phyloP scores from a whole-genome alignment of 495 filamentous ascomycete species.

The Durotheca rogersii region DNA sequence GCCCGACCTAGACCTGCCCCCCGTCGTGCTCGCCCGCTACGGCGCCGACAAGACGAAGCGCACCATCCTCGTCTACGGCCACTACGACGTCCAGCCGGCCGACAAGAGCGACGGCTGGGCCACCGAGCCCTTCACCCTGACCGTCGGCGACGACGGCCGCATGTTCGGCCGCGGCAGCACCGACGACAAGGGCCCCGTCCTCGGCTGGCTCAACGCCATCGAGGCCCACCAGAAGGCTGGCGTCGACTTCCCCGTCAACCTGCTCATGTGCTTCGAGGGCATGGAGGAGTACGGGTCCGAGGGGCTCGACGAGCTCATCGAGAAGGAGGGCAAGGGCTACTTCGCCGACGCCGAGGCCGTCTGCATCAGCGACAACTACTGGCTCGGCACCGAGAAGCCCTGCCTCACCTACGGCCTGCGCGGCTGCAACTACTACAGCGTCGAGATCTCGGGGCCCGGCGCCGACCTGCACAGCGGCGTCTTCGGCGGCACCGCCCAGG shows the following conservation, averaged over 20 bases:
- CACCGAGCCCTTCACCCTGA: slow-evolving; percentile 89
- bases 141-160: slow-evolving; percentile 81
- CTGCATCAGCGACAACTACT: slow-evolving; percentile 99
- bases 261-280: slow-evolving; percentile 99
- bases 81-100: slow-evolving; percentile 98
- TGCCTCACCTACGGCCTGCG: slow-evolving; percentile 98
- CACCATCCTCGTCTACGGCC: slow-evolving; percentile 94
- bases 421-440: slow-evolving; percentile 93
- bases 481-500: slow-evolving; percentile 91
- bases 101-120: slow-evolving; percentile 93
- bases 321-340: slow-evolving; percentile 81
- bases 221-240: slow-evolving; percentile 95
- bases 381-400: slow-evolving; percentile 97
- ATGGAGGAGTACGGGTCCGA: slow-evolving; percentile 99
- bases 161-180: slow-evolving; percentile 97
- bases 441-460: slow-evolving; percentile 83
- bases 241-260: slow-evolving; percentile 92
- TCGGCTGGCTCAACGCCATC: slow-evolving; percentile 97
- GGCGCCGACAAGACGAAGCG: slow-evolving; percentile 87
- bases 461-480: slow-evolving; percentile 95
- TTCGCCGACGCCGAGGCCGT: slow-evolving; percentile 95
- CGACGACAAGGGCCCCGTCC: slow-evolving; percentile 96
- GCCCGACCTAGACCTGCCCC: slow-evolving; percentile 87
- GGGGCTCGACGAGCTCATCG: slow-evolving; percentile 92
- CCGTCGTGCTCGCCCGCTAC: slow-evolving; percentile 88